Evolutionary conservation across 2,329 filamentous ascomycete species (phyloP), one percentile per base, ranked within the genome.

Genomic region (Fusarium aywerte): DNA sequence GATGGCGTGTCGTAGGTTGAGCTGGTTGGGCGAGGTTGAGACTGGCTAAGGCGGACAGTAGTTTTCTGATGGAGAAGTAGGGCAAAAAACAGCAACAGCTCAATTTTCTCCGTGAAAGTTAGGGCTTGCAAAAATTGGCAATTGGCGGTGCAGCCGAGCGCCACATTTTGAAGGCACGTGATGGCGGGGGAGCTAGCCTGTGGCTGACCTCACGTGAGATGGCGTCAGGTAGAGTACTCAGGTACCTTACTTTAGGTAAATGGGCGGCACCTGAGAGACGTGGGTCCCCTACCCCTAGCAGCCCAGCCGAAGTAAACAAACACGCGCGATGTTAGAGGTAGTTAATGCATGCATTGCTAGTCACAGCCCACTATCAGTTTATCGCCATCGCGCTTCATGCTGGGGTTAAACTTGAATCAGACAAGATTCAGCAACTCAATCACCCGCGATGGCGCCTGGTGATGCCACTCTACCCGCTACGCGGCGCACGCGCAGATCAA

Each of bases 401-500:
- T 60, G 62, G 70, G 60, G 53, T 49, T 68, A 58, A 52, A 55
- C 40, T 53, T 65, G 40, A 44, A 47, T 40, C 54, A 56, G 50
- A 63, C 56, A 61, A 63, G 44, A 61, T 57, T 21, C 43, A 57
- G 58, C 48, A 65, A 53, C 49, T 70, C 59, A 40, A 35, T 38
- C 23, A 68, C 39, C 50, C 71, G 61, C 13, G 77, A 80, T 80
- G 78, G 67, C 75, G 54, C 69, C 76, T 33, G 67, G 68, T 42
- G 76, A 80, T 80, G 76, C 81, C 58, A 86, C 86, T n/a, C 68
- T 87, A 58, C 85, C 86, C 39, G 79, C 85, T 38, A 84, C 83
- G 68, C 83, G 87, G 71, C 83, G 86, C 52, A 79, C 86, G 72
- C 88, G 91, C 75, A 92, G 92, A 76, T 94, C 92, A n/a, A 87